Evolutionary conservation across 352 stramenopile species (phyloP), one percentile per base, ranked within the genome.

Genomic region (Phytopythium vexans): DNA sequence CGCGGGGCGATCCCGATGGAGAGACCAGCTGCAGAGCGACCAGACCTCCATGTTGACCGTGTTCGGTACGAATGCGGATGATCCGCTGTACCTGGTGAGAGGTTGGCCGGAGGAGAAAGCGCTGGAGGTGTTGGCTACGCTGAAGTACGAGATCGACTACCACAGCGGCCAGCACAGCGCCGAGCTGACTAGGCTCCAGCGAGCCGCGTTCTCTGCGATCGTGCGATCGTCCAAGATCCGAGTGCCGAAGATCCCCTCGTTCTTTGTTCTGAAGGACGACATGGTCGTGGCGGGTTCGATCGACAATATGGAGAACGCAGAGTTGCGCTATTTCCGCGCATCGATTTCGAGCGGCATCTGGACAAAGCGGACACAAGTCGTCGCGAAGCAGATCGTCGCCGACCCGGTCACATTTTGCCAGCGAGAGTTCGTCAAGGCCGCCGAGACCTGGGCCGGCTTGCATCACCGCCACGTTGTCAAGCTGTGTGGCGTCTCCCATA

Each of bases 401-500:
- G 53, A 74, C 5, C 42, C 67, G 37, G 59, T 54, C 51, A 62
- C 8, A 6, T 46, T 46, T 10, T 12, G 32, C 14, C 41, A 64
- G 46, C 44, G 52, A 4, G 65, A 50, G 7, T 77, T 78, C 38
- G 57, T 75, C 43, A 64, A 62, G 21, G 70, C 77, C 21, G 54
- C 75, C 40, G 52, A 70, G n/a, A 44, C 71, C 31, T 84, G 74
- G 74, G 56, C 47, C 27, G 43, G 32, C 9, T 41, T 79, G 5
- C 58, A 66, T 44, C 71, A 80, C 35, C 66, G 62, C 14, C 60
- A 84, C 41, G 63, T 84, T 1, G 16, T 81, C 3, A 48, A 66
- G 21, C 49, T 84, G 31, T 77, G 72, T 42, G 73, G 73, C 2
- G 73, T 64, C 9, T 79, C 62, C 15, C 73, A 84, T 39, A 60